A percentile compares a stretch with the other conserved stretches of the same genome.
phyloP scores from a whole-genome alignment of 208 protist species.

The Leishmania aethiopica region DNA sequence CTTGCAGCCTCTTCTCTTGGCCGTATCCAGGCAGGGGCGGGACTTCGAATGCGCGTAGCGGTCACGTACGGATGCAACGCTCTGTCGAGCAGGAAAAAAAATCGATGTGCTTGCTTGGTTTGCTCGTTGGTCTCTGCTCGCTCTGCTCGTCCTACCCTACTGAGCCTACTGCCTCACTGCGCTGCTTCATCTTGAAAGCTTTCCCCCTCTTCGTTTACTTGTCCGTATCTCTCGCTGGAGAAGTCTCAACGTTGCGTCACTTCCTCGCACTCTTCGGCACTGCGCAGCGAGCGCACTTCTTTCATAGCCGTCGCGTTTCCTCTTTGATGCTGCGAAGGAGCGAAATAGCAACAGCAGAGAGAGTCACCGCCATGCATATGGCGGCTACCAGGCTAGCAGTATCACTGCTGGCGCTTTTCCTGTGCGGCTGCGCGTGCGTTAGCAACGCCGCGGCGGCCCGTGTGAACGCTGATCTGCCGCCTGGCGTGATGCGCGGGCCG shows the following conservation, averaged over 20 bases:
- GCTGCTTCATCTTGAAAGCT: neutral
- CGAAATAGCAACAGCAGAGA: neutral
- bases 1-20: neutral
- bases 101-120: neutral
- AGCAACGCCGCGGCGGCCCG: neutral
- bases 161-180: neutral
- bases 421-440: neutral
- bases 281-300: neutral
- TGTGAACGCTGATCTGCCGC: constrained; percentile 40
- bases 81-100: neutral
- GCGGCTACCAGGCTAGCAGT: neutral
- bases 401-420: constrained; percentile 2
- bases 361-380: neutral
- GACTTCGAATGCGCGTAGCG: neutral
- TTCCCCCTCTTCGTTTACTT: neutral
- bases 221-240: neutral
- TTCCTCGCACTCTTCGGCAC: neutral
- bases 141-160: neutral
- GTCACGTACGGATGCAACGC: neutral
- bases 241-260: neutral
- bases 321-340: neutral
- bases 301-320: neutral
- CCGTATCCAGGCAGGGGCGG: neutral
- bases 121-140: neutral
- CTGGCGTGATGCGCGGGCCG: constrained; percentile 59